Evolutionary conservation across 2,329 filamentous ascomycete species (phyloP).

Genomic region (Fusarium humuli): DNA sequence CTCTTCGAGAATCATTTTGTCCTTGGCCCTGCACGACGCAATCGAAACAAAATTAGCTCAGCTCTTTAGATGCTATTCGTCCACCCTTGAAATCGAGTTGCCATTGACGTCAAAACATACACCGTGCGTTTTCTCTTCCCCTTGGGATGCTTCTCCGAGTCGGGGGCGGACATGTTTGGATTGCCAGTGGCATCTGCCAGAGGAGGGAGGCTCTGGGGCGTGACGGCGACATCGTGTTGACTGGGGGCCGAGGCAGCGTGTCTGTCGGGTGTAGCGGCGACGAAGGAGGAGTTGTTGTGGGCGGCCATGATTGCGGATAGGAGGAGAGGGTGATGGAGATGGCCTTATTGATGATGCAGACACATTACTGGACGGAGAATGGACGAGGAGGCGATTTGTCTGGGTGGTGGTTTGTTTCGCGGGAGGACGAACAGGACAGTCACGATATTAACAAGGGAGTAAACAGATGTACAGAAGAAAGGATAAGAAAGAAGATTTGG

Average conservation of each 20-base stretch:
- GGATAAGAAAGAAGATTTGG: slow-evolving; percentile 1
- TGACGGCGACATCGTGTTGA: slow-evolving; percentile 43
- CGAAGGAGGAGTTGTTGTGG: slow-evolving; percentile 38
- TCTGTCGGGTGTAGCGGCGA: slow-evolving; percentile 43
- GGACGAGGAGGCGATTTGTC: slow-evolving; percentile 30
- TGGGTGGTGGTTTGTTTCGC: slow-evolving; percentile 12
- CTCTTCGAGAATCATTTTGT: slow-evolving; percentile 88
- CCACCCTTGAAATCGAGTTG: neutral
- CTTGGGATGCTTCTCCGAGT: slow-evolving; percentile 63
- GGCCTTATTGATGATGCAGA: slow-evolving; percentile 45
- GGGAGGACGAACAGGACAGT: slow-evolving; percentile 9
- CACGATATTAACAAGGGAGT: slow-evolving; percentile 10
- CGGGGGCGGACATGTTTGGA: slow-evolving; percentile 26
- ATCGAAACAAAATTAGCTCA: slow-evolving; percentile 41
- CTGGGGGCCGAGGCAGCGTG: slow-evolving; percentile 39
- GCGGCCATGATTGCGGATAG: slow-evolving; percentile 45
- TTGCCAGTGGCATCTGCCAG: slow-evolving; percentile 35
- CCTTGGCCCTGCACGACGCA: slow-evolving; percentile 73
- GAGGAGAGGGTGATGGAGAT: slow-evolving; percentile 37
- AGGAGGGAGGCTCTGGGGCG: slow-evolving; percentile 40
- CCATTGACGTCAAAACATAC: slow-evolving; percentile 54
- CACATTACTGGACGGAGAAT: slow-evolving; percentile 44
- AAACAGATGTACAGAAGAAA: neutral
- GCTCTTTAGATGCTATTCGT: neutral
- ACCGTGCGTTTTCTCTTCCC: slow-evolving; percentile 72